Evolutionary conservation across 2,329 filamentous ascomycete genomes (phyloP), one percentile per base, ranked within the genome.

Genomic region (Sarocladiaceae sp.): DNA sequence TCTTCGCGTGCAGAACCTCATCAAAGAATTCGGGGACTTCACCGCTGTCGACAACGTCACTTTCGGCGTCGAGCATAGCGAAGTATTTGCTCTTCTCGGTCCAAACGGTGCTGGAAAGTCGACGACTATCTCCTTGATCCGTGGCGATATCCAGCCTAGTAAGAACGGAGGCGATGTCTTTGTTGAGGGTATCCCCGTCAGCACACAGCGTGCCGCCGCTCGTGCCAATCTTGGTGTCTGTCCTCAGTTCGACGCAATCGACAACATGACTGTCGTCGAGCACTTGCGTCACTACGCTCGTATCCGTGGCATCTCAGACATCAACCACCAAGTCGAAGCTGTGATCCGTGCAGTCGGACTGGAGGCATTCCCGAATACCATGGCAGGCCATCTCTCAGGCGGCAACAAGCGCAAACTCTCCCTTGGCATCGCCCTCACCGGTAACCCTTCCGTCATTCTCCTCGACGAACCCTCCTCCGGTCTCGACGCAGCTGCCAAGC

Each of bases 61-160:
- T 0, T 88, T 91, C 54, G 84, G 84, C 3, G 81, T 91, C 1
- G 75, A 78, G 2, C 75, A 78, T 46, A 80, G 84, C 25, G 83
- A 91, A 63, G 83, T 90, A 1, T 88, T 90, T 60, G 87, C 87
- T 0, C 75, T 92, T 0, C 77, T 93, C 0, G 88, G 88, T 0
- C 87, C 87, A 0, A 91, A 91, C 61, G 87, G 88, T 2, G 88
- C 88, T 1, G 87, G 87, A 40, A 91, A 92, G 63, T 84, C 80
- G 1, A 89, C 86, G 0, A 86, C 80, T 1, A 88, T 90, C 59
- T 83, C 80, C 17, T 72, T 90, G 50, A 86, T 90, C 55, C 77
- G 87, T 54, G 87, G 87, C n/a, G 86, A 90, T 56, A 76, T 87
- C n/a, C 74, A 76, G 8, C 86, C 87, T 0, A 77, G 74, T 17